Conservation (phyloP, 2,329 filamentous ascomycete species). For the Claviceps paspali region DNA sequence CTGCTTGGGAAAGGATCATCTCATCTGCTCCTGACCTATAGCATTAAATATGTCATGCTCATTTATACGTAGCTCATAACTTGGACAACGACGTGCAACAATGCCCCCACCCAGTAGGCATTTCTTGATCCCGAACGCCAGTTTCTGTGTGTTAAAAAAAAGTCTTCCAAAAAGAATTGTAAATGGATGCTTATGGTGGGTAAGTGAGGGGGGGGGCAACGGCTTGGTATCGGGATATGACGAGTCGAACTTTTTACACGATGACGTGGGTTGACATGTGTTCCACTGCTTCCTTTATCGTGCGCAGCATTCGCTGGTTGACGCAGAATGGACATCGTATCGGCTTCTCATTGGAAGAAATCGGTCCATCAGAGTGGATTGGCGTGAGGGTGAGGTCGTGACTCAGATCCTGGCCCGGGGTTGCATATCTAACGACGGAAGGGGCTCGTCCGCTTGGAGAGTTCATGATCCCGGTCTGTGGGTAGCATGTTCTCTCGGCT, state of each 20-base stretch:
- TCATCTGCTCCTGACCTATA: background rate
- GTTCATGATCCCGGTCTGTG: constrained; percentile 17
- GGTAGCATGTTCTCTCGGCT: constrained; percentile 23
- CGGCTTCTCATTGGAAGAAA: constrained; percentile 31
- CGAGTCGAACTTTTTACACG: constrained; percentile 20
- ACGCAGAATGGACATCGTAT: constrained; percentile 45
- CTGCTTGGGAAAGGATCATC: too few species aligned
- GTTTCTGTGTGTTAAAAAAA: too few species aligned
- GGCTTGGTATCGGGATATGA: background rate
- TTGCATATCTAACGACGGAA: constrained; percentile 18
- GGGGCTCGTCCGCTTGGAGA: constrained; percentile 15
- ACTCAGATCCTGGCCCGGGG: constrained; percentile 20
- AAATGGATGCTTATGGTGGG: background rate
- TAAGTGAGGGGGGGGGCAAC: too few species aligned
- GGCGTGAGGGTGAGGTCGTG: constrained; percentile 37
- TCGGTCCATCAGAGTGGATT: constrained; percentile 33
- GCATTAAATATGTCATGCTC: background rate
- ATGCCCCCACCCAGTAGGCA: too few species aligned
- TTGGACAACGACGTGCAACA: background rate
- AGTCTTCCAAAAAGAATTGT: too few species aligned
- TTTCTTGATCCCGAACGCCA: background rate
- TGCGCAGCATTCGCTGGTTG: constrained; percentile 44
- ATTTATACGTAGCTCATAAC: background rate
- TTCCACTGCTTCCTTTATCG: constrained; percentile 46
- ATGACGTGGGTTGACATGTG: constrained; percentile 48